Evolutionary conservation across 2,329 filamentous ascomycete species (phyloP).

Genomic region (Graphilbum ipis-grandicollis): DNA sequence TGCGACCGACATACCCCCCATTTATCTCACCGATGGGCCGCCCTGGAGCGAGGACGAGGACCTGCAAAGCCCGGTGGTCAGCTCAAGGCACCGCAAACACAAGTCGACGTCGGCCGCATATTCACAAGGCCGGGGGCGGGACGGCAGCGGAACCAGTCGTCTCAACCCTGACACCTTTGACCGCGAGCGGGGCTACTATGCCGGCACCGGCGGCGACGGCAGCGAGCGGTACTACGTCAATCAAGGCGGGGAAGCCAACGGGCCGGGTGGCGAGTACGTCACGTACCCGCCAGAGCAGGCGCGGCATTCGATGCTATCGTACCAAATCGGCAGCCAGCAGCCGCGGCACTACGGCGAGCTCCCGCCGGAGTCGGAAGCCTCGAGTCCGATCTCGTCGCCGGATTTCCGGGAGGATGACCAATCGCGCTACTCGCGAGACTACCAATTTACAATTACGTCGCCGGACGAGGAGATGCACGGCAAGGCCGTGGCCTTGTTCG

Average conservation of each 20-base stretch:
- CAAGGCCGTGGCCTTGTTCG: constrained; percentile 86
- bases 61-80: constrained; percentile 77
- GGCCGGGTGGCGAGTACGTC: constrained; percentile 63
- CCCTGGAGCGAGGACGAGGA: constrained; percentile 95
- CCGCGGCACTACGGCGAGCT: constrained; percentile 28
- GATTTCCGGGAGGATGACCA: constrained; percentile 45
- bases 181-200: constrained; percentile 47
- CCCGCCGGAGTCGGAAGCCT: constrained; percentile 37
- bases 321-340: constrained; percentile 27
- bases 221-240: constrained; percentile 60
- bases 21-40: constrained; percentile 73
- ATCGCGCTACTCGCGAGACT: constrained; percentile 75
- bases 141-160: neutral
- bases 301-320: constrained; percentile 34
- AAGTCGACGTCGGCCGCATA: constrained; percentile 46
- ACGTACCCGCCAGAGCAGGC: constrained; percentile 55
- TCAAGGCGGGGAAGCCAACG: constrained; percentile 56
- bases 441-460: constrained; percentile 86
- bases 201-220: constrained; percentile 50
- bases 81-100: constrained; percentile 70
- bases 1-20: constrained; percentile 58
- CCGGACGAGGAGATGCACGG: constrained; percentile 97
- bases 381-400: constrained; percentile 41
- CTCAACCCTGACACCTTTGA: constrained; percentile 29
- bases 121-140: constrained; percentile 25